Conservation (phyloP, 805 yeast species). For the Scheffersomyces ergatensis region DNA sequence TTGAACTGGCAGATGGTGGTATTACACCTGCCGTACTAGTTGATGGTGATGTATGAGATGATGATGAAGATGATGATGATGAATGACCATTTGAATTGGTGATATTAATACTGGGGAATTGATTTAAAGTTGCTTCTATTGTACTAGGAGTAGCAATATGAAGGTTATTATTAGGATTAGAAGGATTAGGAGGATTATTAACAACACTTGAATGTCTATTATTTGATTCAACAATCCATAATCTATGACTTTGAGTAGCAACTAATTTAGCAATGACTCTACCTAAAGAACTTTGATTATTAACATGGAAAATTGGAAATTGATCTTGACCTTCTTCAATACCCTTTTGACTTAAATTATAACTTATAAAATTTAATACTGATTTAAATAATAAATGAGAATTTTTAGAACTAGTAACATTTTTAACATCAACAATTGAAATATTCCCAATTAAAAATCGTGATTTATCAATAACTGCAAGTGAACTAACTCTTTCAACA, state of each 20-base stretch:
- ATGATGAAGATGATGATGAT: slow-evolving; percentile 9
- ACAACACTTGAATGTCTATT: slow-evolving; percentile 8
- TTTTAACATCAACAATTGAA: slow-evolving; percentile 89
- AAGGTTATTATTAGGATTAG: slow-evolving; percentile 4
- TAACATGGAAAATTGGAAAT: slow-evolving; percentile 94
- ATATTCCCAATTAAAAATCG: slow-evolving; percentile 83
- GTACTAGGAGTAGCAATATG: slow-evolving; percentile 4
- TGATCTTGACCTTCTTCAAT: slow-evolving; percentile 93
- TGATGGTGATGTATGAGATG: slow-evolving; percentile 5
- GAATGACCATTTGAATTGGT: slow-evolving; percentile 2
- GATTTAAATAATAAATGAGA: slow-evolving; percentile 78
- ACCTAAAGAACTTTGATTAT: slow-evolving; percentile 72
- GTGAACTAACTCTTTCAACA: slow-evolving; percentile 76
- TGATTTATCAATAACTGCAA: slow-evolving; percentile 86
- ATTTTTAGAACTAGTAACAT: slow-evolving; percentile 83
- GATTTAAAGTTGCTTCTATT: slow-evolving; percentile 13
- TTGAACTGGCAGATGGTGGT: neutral
- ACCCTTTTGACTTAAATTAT: slow-evolving; percentile 84
- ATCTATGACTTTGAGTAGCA: slow-evolving; percentile 89
- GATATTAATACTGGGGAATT: neutral
- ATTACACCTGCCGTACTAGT: neutral
- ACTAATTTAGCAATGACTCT: slow-evolving; percentile 92
- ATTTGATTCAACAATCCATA: slow-evolving; percentile 67
- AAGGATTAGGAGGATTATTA: no score
- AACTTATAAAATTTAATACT: slow-evolving; percentile 83